Evolutionary conservation across 2,329 filamentous ascomycete species (phyloP).

Genomic region (Didymella sp.): DNA sequence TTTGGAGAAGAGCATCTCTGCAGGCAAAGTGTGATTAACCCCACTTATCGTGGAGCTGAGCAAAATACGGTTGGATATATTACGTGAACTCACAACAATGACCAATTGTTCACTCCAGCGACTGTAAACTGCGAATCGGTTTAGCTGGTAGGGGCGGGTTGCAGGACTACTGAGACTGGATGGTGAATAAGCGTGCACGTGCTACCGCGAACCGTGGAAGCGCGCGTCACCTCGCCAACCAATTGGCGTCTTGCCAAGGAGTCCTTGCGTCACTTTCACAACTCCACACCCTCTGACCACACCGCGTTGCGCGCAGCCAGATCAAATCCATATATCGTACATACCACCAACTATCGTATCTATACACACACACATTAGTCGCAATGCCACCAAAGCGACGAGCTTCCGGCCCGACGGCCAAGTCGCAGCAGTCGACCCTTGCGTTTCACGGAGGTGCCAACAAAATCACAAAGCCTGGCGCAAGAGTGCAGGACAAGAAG

Average conservation of each 20-base stretch:
- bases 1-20: background rate
- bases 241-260: slow-evolving; percentile 4
- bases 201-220: slow-evolving; percentile 7
- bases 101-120: background rate
- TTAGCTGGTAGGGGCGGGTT: too few relatives aligned
- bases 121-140: too few relatives aligned
- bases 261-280: slow-evolving; percentile 32
- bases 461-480: slow-evolving; percentile 65
- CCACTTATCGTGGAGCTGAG: too few relatives aligned
- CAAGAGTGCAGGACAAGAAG: slow-evolving; percentile 48
- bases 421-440: slow-evolving; percentile 66
- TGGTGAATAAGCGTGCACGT: slow-evolving; percentile 11
- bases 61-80: too few relatives aligned
- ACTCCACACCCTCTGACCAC: slow-evolving; percentile 17
- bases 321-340: slow-evolving; percentile 4
- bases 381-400: slow-evolving; percentile 57
- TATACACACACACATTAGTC: background rate
- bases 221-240: slow-evolving; percentile 19
- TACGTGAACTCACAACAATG: too few relatives aligned
- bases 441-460: slow-evolving; percentile 65
- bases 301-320: slow-evolving; percentile 18
- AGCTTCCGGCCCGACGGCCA: slow-evolving; percentile 52
- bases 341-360: background rate
- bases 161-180: background rate
- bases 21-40: too few relatives aligned